Base-by-base conservation (phyloP, 192 early-diverging fungal species). In the Rhizophagus clarus region DNA sequence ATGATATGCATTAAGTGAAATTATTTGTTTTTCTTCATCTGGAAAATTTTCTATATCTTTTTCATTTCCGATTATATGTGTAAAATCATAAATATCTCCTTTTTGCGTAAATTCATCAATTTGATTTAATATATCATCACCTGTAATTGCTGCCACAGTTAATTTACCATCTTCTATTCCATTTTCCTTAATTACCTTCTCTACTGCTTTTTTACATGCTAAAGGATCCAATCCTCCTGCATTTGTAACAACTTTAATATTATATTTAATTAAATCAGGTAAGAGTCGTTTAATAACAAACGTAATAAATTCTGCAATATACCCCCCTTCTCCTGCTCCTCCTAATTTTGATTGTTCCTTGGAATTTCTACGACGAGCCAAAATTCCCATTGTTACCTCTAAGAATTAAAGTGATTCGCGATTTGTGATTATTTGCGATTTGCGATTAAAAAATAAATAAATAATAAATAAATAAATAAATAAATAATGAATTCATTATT, bases 321-420 rank as follows among this genome's bases (percentile, higher is more conserved):
- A 91, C 8, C 89, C 89, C 22, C 87, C 87, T 4, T 82, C 80
- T 12, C 86, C 82, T 24, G 85, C 85, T 17, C 84, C 87, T 74
- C 83, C 84, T 56, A 81, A 82, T 77, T 87, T 86, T 34, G 81
- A 83, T 67, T 82, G 45, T 12, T 45, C 61, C 1, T 49, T 82
- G 61, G 79, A 68, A 37, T 40, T 31, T 32, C 67, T 69, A 61
- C 88, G 85, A 49, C 87, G 83, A 17, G 91, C 91, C 24, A 92
- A 84, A 24, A 92, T 85, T 61, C 91, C 91, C 90, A 92, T 91
- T 1, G 91, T 92, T 14, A 92, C 88, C 84, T 92, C 91, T 90
- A 83, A 8, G 5, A 51, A 12, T 45, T 40, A 0, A 34, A 34
- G 34, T 34, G 5, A 34, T 2, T 49, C 15, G 4, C 47, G 47